phyloP scores from a whole-genome alignment of 192 early-diverging fungal genomes.

The Coemansia umbellata region DNA sequence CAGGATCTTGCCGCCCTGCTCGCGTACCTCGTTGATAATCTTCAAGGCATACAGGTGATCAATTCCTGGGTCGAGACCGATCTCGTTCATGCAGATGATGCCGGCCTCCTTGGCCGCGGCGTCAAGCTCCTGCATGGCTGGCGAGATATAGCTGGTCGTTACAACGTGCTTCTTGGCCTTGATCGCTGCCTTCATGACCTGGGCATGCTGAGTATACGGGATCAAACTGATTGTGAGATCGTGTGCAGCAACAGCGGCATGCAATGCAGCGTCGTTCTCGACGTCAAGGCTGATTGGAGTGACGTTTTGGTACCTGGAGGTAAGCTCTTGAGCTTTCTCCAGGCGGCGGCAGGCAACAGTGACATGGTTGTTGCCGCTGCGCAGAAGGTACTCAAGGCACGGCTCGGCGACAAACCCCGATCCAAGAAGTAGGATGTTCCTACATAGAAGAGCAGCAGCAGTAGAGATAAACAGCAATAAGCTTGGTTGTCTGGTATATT shows the following conservation, averaged over 20 bases:
- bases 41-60: conserved; percentile 92
- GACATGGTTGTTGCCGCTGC: conserved; percentile 81
- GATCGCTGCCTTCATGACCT: conserved; percentile 88
- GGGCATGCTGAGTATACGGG: conserved; percentile 86
- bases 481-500: not conserved
- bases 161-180: conserved; percentile 90
- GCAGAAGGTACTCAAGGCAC: conserved; percentile 86
- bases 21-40: conserved; percentile 87
- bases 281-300: conserved; percentile 77
- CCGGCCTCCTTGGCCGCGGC: conserved; percentile 78
- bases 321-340: conserved; percentile 69
- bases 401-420: conserved; percentile 97
- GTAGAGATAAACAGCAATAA: not conserved
- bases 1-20: conserved; percentile 75
- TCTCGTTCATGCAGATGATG: conserved; percentile 95
- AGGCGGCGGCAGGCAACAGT: conserved; percentile 85
- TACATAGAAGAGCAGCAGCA: too few species aligned
- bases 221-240: conserved; percentile 91
- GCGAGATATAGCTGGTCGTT: conserved; percentile 95
- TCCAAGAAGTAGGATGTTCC: conserved; percentile 92
- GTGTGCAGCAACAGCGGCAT: conserved; percentile 70
- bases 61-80: conserved; percentile 97
- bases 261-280: conserved; percentile 67
- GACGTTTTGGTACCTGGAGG: conserved; percentile 55
- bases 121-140: conserved; percentile 88